phyloP scores from a whole-genome alignment of 1,139 yeast genomes.

The Pichiaceae sp. region DNA sequence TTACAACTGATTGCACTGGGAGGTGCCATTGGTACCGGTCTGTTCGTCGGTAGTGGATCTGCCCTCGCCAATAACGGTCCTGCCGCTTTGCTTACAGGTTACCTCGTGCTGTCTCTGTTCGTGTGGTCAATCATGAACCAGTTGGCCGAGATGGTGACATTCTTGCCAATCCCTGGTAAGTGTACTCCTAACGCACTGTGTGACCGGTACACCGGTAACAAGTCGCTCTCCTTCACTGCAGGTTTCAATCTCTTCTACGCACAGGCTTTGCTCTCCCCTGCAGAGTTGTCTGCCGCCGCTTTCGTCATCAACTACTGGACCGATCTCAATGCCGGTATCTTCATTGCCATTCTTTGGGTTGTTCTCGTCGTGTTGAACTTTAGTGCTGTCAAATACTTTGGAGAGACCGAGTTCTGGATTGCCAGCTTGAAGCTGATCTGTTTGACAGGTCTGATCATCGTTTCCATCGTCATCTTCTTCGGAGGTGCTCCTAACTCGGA shows the following conservation, averaged over 20 bases:
- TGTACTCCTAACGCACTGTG: slow-evolving; percentile 25
- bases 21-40: slow-evolving; percentile 74
- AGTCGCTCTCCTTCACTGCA: slow-evolving; percentile 31
- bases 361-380: slow-evolving; percentile 33
- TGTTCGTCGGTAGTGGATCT: slow-evolving; percentile 60
- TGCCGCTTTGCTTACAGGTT: slow-evolving; percentile 54
- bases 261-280: slow-evolving; percentile 39
- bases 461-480: slow-evolving; percentile 30
- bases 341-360: slow-evolving; percentile 40
- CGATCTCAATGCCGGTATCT: slow-evolving; percentile 32
- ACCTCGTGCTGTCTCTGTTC: slow-evolving; percentile 33
- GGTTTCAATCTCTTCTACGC: slow-evolving; percentile 45
- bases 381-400: slow-evolving; percentile 40
- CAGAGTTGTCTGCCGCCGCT: slow-evolving; percentile 46
- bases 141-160: slow-evolving; percentile 61
- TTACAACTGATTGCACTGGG: slow-evolving; percentile 72
- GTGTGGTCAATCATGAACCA: slow-evolving; percentile 52
- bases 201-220: slow-evolving; percentile 24
- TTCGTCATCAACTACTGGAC: slow-evolving; percentile 52
- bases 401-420: slow-evolving; percentile 47
- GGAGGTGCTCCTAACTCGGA: slow-evolving; percentile 34
- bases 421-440: slow-evolving; percentile 34
- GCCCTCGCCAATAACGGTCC: slow-evolving; percentile 55
- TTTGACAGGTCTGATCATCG: slow-evolving; percentile 26
- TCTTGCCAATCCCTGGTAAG: slow-evolving; percentile 34